Evolutionary conservation across 495 filamentous ascomycete genomes (phyloP), one percentile per base, ranked within the genome.

Genomic region (Friedmanniomyces simplex): DNA sequence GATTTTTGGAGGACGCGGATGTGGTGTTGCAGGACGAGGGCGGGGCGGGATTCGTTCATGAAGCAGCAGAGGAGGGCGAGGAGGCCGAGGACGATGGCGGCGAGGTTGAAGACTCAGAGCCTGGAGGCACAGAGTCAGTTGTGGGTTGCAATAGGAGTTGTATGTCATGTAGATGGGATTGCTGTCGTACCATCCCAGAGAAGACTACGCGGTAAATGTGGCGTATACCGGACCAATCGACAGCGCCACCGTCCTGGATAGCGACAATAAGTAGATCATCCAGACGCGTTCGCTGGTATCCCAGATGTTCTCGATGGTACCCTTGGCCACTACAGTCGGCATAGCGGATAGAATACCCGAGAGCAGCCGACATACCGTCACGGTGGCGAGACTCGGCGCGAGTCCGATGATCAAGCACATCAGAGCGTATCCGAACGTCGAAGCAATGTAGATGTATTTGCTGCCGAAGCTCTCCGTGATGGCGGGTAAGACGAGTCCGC

Each of bases 231-330:
- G 41, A 5, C 41, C 41, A 43, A 43, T 22, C 16, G 20, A n/a
- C 5, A 43, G 41, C 14, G 16, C 41, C 14, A 22, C 14, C 41
- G 73, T 76, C n/a, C 72, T 69, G 2, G 69, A 66, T n/a, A 68
- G 61, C 13, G 69, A 68, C 76, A 75, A 79, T 10, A 69, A 58
- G 54, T 71, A 76, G 18, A 79, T 64, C 51, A 77, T 64, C 76
- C 76, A 79, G 20, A 79, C 71, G 8, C 76, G 68, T 30, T 66
- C 67, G 54, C 67, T 65, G 1, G 70, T 69, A 48, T 75, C 72
- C 65, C 72, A 78, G 62, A 79, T 71, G 48, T 78, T 75, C 54
- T 79, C 76, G 50, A 80, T 74, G 37, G 71, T 76, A 12, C 77
- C 77, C 0, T 73, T 71, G 16, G 77, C 70, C 1, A 43, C 41